Evolutionary conservation across 176 grass and related monocot species (phyloP).

Genomic region (Olyra latifolia): DNA sequence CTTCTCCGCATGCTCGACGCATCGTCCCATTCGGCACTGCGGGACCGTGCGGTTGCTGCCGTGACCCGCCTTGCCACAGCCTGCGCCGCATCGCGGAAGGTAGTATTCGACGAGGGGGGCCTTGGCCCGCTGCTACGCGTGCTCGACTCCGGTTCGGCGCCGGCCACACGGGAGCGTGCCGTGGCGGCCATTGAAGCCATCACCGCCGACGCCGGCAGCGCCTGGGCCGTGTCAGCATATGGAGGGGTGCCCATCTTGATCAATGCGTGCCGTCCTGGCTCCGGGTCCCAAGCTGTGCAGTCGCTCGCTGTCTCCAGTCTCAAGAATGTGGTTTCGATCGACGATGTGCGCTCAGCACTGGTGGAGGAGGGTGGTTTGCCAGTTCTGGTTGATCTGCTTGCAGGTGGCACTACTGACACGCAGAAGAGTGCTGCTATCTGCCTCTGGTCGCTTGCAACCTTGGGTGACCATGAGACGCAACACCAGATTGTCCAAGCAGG

Average conservation of each 20-base stretch:
- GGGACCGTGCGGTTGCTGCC: constrained; percentile 49
- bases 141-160: constrained; percentile 50
- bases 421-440: constrained; percentile 59
- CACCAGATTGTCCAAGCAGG: constrained; percentile 57
- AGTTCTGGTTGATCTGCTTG: constrained; percentile 58
- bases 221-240: constrained; percentile 79
- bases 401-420: constrained; percentile 40
- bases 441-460: constrained; percentile 59
- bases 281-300: constrained; percentile 48
- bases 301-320: constrained; percentile 52
- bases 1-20: constrained; percentile 79
- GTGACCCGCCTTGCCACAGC: constrained; percentile 56
- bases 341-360: constrained; percentile 62
- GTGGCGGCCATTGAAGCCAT: constrained; percentile 63
- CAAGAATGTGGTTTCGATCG: constrained; percentile 60
- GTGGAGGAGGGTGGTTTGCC: constrained; percentile 73
- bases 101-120: constrained; percentile 74
- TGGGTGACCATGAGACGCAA: constrained; percentile 57
- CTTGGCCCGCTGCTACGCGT: constrained; percentile 75
- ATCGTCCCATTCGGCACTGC: constrained; percentile 62
- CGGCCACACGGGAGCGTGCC: constrained; percentile 47
- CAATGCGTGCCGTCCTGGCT: constrained; percentile 66
- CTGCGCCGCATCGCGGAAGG: constrained; percentile 55
- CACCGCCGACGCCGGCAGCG: constrained; percentile 45
- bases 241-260: constrained; percentile 69